Conservation (phyloP, 2,329 filamentous ascomycete species). For the Colletotrichum karsti region DNA sequence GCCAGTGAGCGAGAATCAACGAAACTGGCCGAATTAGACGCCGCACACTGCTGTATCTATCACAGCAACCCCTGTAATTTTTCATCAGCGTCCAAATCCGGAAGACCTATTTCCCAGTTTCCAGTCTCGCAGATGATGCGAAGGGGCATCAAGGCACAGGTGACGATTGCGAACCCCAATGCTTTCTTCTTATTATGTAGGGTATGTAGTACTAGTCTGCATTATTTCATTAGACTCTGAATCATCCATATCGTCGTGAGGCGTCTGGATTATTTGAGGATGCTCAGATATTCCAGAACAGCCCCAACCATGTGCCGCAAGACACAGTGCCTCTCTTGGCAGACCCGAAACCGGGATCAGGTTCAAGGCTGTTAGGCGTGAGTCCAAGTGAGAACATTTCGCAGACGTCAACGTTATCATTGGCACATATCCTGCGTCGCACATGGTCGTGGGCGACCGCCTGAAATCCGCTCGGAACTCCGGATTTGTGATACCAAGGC, state of each 20-base stretch:
- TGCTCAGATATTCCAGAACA: neutral
- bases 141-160: too few relatives aligned
- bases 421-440: constrained; percentile 3
- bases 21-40: too few relatives aligned
- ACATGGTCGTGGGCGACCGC: neutral
- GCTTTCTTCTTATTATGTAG: too few relatives aligned
- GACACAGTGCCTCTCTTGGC: neutral
- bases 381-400: constrained; percentile 1
- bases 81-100: too few relatives aligned
- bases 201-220: too few relatives aligned
- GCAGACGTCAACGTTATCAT: neutral
- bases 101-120: too few relatives aligned
- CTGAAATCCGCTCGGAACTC: neutral
- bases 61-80: too few relatives aligned
- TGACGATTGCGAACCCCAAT: too few relatives aligned
- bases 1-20: too few relatives aligned
- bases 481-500: neutral
- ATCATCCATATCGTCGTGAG: neutral
- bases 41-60: too few relatives aligned
- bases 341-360: neutral
- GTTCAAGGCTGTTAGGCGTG: neutral
- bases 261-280: neutral
- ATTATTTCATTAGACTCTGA: neutral
- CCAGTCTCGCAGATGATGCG: too few relatives aligned
- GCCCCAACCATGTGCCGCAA: neutral